Evolutionary conservation across 192 early-diverging fungal species (phyloP).

Genomic region (Martensiomyces pterosporus): DNA sequence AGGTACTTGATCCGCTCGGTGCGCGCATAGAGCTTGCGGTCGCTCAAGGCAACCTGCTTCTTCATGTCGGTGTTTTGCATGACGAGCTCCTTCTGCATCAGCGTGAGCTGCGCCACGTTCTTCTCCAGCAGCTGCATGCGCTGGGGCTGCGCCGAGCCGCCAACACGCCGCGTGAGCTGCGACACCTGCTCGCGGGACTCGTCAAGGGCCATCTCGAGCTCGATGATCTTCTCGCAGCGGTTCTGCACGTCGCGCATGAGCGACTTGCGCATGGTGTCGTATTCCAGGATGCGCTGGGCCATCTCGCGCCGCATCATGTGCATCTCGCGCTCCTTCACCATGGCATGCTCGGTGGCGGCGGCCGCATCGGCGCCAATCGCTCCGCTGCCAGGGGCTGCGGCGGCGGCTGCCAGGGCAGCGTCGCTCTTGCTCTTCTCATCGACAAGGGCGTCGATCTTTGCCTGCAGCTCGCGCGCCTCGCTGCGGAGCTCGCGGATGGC

Average conservation of each 20-base stretch:
- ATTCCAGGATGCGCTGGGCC: conserved; percentile 78
- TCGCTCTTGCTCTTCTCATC: conserved; percentile 24
- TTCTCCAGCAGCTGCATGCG: conserved; percentile 98
- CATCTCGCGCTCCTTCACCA: conserved; percentile 55
- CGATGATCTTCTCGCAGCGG: conserved; percentile 96
- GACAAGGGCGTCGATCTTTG: conserved; percentile 25
- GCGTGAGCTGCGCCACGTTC: conserved; percentile 93
- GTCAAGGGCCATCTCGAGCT: conserved; percentile 95
- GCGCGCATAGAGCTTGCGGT: conserved; percentile 86
- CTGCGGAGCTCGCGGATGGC: conserved; percentile 40
- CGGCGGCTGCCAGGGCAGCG: conserved; percentile 3
- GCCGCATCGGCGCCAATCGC: conserved; percentile 22
- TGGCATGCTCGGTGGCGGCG: conserved; percentile 43
- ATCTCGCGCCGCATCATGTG: conserved; percentile 48
- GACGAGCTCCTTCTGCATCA: conserved; percentile 94
- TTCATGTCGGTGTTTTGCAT: conserved; percentile 95
- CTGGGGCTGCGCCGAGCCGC: conserved; percentile 84
- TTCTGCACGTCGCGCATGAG: conserved; percentile 97
- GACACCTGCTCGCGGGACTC: conserved; percentile 94
- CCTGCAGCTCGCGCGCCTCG: conserved; percentile 43
- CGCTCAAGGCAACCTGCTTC: conserved; percentile 85
- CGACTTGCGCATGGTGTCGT: conserved; percentile 98
- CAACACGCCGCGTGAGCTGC: conserved; percentile 75
- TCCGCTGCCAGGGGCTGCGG: neutral
- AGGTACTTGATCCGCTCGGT: conserved; percentile 93